Conservation (phyloP, 345 rosid species). For the Schrenkiella parvula region DNA sequence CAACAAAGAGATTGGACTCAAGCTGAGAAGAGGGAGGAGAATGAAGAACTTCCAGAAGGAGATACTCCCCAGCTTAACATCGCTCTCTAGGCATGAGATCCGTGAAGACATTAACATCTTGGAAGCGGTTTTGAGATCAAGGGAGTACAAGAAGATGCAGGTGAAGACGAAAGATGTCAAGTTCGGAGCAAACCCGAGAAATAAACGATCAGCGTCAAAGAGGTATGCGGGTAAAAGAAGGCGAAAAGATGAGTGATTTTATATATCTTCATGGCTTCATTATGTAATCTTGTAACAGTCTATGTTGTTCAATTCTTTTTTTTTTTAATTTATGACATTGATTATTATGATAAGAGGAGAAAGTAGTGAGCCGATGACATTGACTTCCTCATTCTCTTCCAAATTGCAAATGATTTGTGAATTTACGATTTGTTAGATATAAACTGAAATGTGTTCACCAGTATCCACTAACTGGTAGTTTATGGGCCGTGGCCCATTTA, state of each 20-base stretch:
- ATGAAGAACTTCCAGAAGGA: constrained; percentile 80
- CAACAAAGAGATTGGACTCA: constrained; percentile 46
- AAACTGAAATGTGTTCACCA: background rate
- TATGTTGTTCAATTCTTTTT: constrained; percentile 14
- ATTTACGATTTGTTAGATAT: background rate
- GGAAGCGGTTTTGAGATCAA: constrained; percentile 71
- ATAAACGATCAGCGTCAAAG: constrained; percentile 37
- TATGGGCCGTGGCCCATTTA: constrained; percentile 2
- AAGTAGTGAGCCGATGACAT: background rate
- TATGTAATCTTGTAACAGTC: constrained; percentile 25
- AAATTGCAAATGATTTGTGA: background rate
- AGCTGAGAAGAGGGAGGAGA: constrained; percentile 73
- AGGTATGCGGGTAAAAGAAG: constrained; percentile 30
- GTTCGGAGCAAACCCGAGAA: constrained; percentile 25
- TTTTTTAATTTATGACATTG: constrained; percentile 9
- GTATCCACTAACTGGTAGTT: background rate
- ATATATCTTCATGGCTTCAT: background rate
- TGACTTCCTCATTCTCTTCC: background rate
- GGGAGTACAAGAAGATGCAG: constrained; percentile 61
- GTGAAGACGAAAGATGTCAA: constrained; percentile 40
- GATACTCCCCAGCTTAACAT: constrained; percentile 58
- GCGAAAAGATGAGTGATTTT: constrained; percentile 6
- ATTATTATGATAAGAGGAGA: constrained; percentile 16
- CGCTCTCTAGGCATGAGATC: constrained; percentile 70
- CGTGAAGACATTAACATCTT: constrained; percentile 66